Conservation (phyloP, 106 monocot genomes). For the Acorus gramineus region DNA sequence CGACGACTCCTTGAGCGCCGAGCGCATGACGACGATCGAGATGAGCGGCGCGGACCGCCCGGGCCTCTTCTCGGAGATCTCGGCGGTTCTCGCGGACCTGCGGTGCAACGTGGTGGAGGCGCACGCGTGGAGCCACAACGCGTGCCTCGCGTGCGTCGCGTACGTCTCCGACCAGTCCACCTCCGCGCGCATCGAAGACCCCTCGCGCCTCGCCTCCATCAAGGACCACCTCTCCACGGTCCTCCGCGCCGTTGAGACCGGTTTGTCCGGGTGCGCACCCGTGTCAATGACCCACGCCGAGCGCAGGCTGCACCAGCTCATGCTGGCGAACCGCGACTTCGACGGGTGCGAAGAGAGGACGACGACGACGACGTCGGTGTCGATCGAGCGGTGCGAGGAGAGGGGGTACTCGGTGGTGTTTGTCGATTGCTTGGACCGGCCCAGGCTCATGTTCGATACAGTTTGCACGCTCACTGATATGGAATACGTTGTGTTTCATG, state of each 20-base stretch:
- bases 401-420: slow-evolving; percentile 51
- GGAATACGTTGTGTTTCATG: slow-evolving; percentile 58
- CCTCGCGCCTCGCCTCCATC: slow-evolving; percentile 38
- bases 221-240: slow-evolving; percentile 55
- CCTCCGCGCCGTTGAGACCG: slow-evolving; percentile 34
- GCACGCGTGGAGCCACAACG: slow-evolving; percentile 70
- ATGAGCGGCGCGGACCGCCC: slow-evolving; percentile 52
- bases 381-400: slow-evolving; percentile 41
- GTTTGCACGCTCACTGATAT: slow-evolving; percentile 65
- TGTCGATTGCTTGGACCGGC: slow-evolving; percentile 51
- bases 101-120: slow-evolving; percentile 61
- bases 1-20: slow-evolving; percentile 6
- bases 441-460: slow-evolving; percentile 66
- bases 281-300: slow-evolving; percentile 27
- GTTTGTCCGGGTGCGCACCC: slow-evolving; percentile 23
- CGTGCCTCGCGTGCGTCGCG: slow-evolving; percentile 53
- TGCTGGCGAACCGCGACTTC: slow-evolving; percentile 49
- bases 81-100: slow-evolving; percentile 57
- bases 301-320: slow-evolving; percentile 56
- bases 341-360: slow-evolving; percentile 7
- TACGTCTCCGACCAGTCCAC: slow-evolving; percentile 48
- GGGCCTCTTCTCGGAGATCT: slow-evolving; percentile 73
- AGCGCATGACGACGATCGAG: slow-evolving; percentile 43
- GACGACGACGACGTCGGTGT: slow-evolving; percentile 18
- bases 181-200: slow-evolving; percentile 34